Evolutionary conservation across 2,329 filamentous ascomycete species (phyloP), one percentile per base, ranked within the genome.

Genomic region (Colletotrichum tropicale): DNA sequence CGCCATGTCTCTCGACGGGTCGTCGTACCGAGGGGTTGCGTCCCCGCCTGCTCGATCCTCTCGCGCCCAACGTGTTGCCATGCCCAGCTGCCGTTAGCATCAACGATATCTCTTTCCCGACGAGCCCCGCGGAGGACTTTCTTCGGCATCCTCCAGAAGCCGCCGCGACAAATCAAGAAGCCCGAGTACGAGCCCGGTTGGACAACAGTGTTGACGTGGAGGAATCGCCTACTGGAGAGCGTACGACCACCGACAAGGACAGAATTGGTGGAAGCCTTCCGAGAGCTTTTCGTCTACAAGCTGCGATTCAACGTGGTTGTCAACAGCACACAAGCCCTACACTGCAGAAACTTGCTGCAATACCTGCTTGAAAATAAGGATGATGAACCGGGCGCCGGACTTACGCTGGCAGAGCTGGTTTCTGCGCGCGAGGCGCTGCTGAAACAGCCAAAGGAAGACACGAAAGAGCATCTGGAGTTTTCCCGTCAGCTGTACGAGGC

Each of bases 161-260:
- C 91, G 5, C 89, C 91, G 21, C 88, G 91, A 74, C 86, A 90
- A 72, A 84, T 92, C 58, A 93, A 92, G 82, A 88, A 91, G 26
- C 88, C 92, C 66, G 89, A 92, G 79, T 86, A 93, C 76, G 94
- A 92, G 80, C 94, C 91, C 1, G 96, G 95, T 69, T 91, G 96
- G 80, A 91, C 92, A 78, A 90, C 89, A 18, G 91, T 98, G 86
- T 90, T 94, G 80, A 90, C 94, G 74, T 90, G 95, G 82, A 87
- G 90, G 68, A 91, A 91, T 78, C 90, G 91, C 76, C 86, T 93
- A 78, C 88, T 90, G 67, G 89, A 94, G 71, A 89, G 90, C 67
- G 87, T 92, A 43, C 91, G 95, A 38, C 90, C 91, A 12, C 95
- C 95, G 18, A 84, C 90, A 0, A 86, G 88, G 5, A 83, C 88